phyloP scores from a whole-genome alignment of 1,139 yeast genomes.

The Debaryomyces udenii region DNA sequence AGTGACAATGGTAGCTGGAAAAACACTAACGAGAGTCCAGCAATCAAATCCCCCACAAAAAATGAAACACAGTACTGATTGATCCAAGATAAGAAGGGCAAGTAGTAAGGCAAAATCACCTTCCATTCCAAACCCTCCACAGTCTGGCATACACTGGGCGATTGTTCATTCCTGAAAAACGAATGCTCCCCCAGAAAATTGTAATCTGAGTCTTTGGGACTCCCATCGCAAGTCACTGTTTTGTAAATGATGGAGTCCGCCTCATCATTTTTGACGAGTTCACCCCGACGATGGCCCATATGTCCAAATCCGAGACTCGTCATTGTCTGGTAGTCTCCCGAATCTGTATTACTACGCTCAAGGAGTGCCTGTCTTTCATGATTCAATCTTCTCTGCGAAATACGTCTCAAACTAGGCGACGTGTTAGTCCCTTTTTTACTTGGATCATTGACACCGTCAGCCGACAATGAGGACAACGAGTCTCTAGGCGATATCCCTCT shows the following conservation, averaged over 20 bases:
- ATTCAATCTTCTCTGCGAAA: constrained; percentile 36
- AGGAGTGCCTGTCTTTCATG: constrained; percentile 26
- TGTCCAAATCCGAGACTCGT: not conserved
- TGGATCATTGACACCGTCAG: constrained; percentile 5
- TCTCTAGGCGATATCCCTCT: constrained; percentile 1
- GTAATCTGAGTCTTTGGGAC: constrained; percentile 1
- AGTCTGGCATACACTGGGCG: constrained; percentile 25
- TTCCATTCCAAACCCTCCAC: constrained; percentile 31
- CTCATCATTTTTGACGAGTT: not conserved
- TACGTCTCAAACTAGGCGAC: constrained; percentile 36
- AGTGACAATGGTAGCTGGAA: constrained; percentile 90
- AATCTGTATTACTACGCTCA: constrained; percentile 13
- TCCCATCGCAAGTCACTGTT: not conserved
- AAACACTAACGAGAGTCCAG: constrained; percentile 87
- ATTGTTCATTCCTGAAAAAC: not conserved
- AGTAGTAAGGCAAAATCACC: constrained; percentile 60
- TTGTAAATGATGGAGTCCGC: constrained; percentile 5
- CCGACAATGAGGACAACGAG: constrained; percentile 1
- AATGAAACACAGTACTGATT: constrained; percentile 55
- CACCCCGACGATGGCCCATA: not conserved
- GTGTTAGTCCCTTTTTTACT: constrained; percentile 28
- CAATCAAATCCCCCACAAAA: constrained; percentile 74
- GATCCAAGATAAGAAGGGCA: constrained; percentile 84
- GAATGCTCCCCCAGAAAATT: not conserved
- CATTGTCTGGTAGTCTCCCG: constrained; percentile 3